A percentile compares a stretch with the other conserved stretches of the same genome.
These are phyloP conservation scores for Leccinum disarticulatum DNA, from an alignment of 768 basidiomycete species.

Conservation along the genomic window DNA sequence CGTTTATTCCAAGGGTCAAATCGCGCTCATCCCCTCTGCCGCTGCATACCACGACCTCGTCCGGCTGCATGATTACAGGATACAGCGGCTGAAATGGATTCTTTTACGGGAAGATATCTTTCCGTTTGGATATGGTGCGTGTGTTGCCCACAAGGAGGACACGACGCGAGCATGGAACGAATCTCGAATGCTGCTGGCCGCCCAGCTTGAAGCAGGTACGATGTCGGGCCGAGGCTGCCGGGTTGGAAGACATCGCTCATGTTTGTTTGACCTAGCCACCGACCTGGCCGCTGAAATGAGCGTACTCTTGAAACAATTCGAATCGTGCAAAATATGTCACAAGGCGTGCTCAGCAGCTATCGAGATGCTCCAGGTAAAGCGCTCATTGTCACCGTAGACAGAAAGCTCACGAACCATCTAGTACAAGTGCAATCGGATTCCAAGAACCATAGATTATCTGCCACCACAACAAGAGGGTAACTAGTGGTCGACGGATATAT, in stretches of 20 bases:
- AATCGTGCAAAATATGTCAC: constrained; percentile 50
- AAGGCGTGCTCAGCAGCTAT: constrained; percentile 65
- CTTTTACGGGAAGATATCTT: constrained; percentile 63
- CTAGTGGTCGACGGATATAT: constrained; percentile 6
- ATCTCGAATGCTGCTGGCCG: constrained; percentile 44
- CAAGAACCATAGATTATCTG: constrained; percentile 50
- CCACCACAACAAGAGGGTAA: constrained; percentile 27
- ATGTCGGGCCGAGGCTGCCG: neutral
- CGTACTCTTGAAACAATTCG: constrained; percentile 44
- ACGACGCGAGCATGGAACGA: constrained; percentile 52
- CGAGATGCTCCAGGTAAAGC: constrained; percentile 64
- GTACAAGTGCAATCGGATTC: constrained; percentile 64
- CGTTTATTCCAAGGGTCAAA: constrained; percentile 50
- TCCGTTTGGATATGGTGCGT: constrained; percentile 70
- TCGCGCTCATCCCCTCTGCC: constrained; percentile 55
- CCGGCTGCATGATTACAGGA: constrained; percentile 56
- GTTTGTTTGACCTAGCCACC: constrained; percentile 42
- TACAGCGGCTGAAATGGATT: constrained; percentile 50
- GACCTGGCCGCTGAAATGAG: constrained; percentile 71
- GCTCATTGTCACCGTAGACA: neutral
- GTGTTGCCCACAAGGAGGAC: constrained; percentile 48
- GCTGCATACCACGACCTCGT: constrained; percentile 64
- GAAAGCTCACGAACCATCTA: constrained; percentile 27
- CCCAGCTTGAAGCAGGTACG: constrained; percentile 54
- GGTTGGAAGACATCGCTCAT: constrained; percentile 8